Evolutionary conservation across 139 green algal genomes (phyloP), one percentile per base, ranked within the genome.

Genomic region (Gonium pectorale): DNA sequence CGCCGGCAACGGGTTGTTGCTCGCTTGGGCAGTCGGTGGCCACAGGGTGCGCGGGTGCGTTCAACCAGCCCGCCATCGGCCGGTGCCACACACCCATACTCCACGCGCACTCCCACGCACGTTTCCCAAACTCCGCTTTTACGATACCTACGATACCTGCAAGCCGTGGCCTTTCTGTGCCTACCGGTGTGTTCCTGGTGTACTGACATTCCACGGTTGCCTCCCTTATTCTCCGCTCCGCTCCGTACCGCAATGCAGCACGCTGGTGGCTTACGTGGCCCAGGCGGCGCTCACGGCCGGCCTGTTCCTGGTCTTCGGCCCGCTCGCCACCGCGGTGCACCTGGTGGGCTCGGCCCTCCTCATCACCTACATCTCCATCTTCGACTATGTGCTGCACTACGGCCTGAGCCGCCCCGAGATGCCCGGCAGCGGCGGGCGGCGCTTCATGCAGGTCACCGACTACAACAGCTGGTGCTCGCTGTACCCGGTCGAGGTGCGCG

Each of bases 371-470:
- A 72, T 82, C 40, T 29, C 75, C 40, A 51, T 43, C 0, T 21
- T 82, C 2, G 75, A 82, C 40, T 82, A 82, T 41, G n/a, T 62
- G 29, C 56, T 82, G 38, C 75, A 82, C 29, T 82, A 82, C 41
- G 75, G 75, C 38, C 75, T 82, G 33, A 33, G 5, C 7, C 75
- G 75, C 15, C 75, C 75, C 3, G 29, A 29, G 40, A 29, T 71
- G 75, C 24, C 26, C 5, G 68, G 49, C 17, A 56, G 49, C 49
- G 17, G 49, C 49, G 40, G 17, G 68, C 68, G 68, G 43, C 68
- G 68, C 11, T 41, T 51, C 43, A 62, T 43, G n/a, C 68, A 41
- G 31, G 44, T 77, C 27, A 77, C 68, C 43, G 43, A 41, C 24
- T 77, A 77, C 68, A 77, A 5, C 68, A 77, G 68, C 68, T 77